Evolutionary conservation across 2,329 filamentous ascomycete species (phyloP).

Genomic region (Uncinocarpus reesii): DNA sequence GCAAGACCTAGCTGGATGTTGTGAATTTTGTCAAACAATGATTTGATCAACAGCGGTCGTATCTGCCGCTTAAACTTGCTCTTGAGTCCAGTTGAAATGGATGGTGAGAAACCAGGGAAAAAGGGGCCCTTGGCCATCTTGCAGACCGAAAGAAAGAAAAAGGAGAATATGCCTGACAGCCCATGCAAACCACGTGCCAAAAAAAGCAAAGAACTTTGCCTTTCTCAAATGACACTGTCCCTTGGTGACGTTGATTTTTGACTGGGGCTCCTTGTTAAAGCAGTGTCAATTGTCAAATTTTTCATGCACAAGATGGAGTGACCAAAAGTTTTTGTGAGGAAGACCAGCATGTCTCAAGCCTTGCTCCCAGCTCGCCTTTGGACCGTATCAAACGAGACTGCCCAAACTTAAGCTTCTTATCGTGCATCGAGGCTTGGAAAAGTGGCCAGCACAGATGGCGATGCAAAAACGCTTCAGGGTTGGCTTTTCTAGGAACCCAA

Average conservation of each 20-base stretch:
- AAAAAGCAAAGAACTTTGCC: neutral
- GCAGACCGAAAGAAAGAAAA: neutral
- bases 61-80: too few species aligned
- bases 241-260: neutral
- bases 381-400: neutral
- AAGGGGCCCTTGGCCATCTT: neutral
- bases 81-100: too few species aligned
- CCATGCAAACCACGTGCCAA: neutral
- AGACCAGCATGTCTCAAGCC: neutral
- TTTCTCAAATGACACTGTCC: neutral
- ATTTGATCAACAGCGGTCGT: too few species aligned
- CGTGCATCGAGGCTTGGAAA: too few species aligned
- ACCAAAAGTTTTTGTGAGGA: neutral
- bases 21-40: too few species aligned
- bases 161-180: too few species aligned
- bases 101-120: too few species aligned
- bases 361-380: too few species aligned
- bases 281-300: neutral
- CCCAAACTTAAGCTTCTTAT: conserved; percentile 2
- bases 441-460: too few species aligned
- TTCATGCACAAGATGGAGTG: conserved; percentile 2
- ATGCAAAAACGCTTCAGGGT: too few species aligned
- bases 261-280: conserved; percentile 6
- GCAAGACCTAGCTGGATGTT: too few species aligned
- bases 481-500: too few species aligned